A percentile compares a stretch with the other conserved stretches of the same genome.
phyloP scores from a whole-genome alignment of 2,329 filamentous ascomycete genomes.

The Elsinoe australis region DNA sequence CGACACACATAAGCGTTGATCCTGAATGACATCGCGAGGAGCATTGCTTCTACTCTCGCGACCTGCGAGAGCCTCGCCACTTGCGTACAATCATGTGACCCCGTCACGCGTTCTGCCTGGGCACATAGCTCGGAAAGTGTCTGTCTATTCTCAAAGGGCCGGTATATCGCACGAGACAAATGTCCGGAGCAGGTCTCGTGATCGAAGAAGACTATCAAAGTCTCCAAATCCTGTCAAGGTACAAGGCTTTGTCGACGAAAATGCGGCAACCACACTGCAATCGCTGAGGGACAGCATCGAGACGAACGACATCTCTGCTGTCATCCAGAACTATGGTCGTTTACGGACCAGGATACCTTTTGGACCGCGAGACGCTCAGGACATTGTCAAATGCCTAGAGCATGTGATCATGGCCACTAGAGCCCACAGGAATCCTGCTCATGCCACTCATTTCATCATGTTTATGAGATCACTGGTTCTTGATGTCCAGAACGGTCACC shows the following conservation, averaged over 20 bases:
- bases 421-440: slow-evolving; percentile 14
- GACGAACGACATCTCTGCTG: slow-evolving; percentile 19
- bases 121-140: too few relatives aligned
- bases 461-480: slow-evolving; percentile 35
- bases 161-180: too few relatives aligned
- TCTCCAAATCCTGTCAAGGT: too few relatives aligned
- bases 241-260: too few relatives aligned
- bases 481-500: slow-evolving; percentile 32
- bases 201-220: too few relatives aligned
- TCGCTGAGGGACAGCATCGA: slow-evolving; percentile 23
- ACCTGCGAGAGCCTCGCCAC: too few relatives aligned
- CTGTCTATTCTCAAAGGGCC: too few relatives aligned
- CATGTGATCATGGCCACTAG: slow-evolving; percentile 26
- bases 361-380: slow-evolving; percentile 25
- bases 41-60: background rate
- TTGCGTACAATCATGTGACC: too few relatives aligned
- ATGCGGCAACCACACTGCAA: too few relatives aligned
- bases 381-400: slow-evolving; percentile 34
- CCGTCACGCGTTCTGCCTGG: too few relatives aligned
- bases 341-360: slow-evolving; percentile 15
- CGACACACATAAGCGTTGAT: background rate
- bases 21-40: slow-evolving; percentile 5
- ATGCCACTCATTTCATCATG: slow-evolving; percentile 13
- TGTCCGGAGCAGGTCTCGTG: too few relatives aligned
- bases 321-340: slow-evolving; percentile 22